Percentiles rank a stretch among this genome's conserved stretches.
phyloP scores from a whole-genome alignment of 2,329 filamentous ascomycete genomes.

The Exserohilum rostratum region DNA sequence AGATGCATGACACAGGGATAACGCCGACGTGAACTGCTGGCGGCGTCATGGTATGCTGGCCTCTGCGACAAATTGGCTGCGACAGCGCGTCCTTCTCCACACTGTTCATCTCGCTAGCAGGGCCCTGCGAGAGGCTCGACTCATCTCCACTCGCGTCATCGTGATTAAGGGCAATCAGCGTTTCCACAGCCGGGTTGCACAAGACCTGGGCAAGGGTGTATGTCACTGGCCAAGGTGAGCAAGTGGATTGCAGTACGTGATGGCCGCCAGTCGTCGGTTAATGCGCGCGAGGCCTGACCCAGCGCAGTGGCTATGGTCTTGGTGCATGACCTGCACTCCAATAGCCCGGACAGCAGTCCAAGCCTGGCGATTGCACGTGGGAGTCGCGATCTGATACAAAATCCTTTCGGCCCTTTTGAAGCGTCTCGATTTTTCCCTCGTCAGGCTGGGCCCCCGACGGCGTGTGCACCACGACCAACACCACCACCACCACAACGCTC shows the following conservation, averaged over 20 bases:
- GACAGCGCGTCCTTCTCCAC: conserved; percentile 45
- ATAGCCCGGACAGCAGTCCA: conserved; percentile 24
- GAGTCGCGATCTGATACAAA: conserved; percentile 28
- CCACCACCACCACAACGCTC: neutral
- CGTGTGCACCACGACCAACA: neutral
- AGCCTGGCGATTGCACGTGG: conserved; percentile 35
- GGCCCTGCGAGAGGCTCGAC: conserved; percentile 26
- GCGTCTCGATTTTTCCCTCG: conserved; percentile 7
- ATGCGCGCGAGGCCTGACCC: conserved; percentile 34
- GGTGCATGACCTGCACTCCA: conserved; percentile 41
- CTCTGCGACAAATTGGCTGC: conserved; percentile 42
- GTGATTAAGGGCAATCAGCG: conserved; percentile 21
- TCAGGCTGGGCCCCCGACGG: neutral
- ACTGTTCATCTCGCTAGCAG: conserved; percentile 47
- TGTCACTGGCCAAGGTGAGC: conserved; percentile 22
- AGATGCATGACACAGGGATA: conserved; percentile 29
- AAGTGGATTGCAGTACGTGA: conserved; percentile 19
- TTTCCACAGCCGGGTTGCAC: conserved; percentile 27
- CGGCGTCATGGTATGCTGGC: conserved; percentile 26
- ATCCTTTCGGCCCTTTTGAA: conserved; percentile 16
- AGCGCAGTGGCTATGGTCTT: conserved; percentile 31
- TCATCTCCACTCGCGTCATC: conserved; percentile 39
- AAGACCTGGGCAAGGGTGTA: conserved; percentile 26
- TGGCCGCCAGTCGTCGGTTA: conserved; percentile 25
- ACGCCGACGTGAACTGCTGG: conserved; percentile 23